Base-by-base conservation (phyloP, 345 rosid species). In the Dipteronia dyeriana region DNA sequence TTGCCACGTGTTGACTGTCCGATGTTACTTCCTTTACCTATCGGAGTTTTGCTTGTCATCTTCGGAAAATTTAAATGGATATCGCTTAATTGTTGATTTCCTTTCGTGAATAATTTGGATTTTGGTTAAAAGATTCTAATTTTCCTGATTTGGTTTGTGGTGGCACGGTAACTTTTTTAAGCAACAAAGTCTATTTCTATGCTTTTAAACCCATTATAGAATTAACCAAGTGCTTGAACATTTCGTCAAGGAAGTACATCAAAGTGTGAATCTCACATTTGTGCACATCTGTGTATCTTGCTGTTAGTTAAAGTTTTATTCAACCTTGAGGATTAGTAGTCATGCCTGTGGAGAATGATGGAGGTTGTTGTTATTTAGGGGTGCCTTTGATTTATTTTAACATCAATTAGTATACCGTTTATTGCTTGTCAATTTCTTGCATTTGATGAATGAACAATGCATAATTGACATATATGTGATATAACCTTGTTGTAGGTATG, bases 401-500 rank as follows among this genome's bases (percentile, higher is more conserved):
- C 10, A 20, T 66, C 20, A 45, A 12, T 47, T 23, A 9, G 17
- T n/a, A 6, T 6, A n/a, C 5, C 20, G 19, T 41, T 8, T 54
- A 2, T 53, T 23, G 14, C 20, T 51, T 45, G 34, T 29, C 9
- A 34, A 7, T 17, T 64, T n/a, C 25, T 71, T 67, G 68, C 54
- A 23, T 62, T 23, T 47, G 51, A 31, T 9, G 29, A 14, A 22
- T 31, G 49, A 74, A 45, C 3, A 29, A 20, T 59, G 53, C 12
- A 6, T 4, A 16, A 9, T 59, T 79, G 57, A 63, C 75, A 2
- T n/a, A 20, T 34, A 2, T 22, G 29, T 66, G 11, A 11, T 57
- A 63, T 68, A 20, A 19, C 49, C 49, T 19, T 75, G 79, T 81
- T 71, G 25, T 79, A 93, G 98, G 84, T 86, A 79, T 54, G 84